Base-by-base conservation (phyloP, 1,284 basidiomycete species). In the Athelia psychrophila region DNA sequence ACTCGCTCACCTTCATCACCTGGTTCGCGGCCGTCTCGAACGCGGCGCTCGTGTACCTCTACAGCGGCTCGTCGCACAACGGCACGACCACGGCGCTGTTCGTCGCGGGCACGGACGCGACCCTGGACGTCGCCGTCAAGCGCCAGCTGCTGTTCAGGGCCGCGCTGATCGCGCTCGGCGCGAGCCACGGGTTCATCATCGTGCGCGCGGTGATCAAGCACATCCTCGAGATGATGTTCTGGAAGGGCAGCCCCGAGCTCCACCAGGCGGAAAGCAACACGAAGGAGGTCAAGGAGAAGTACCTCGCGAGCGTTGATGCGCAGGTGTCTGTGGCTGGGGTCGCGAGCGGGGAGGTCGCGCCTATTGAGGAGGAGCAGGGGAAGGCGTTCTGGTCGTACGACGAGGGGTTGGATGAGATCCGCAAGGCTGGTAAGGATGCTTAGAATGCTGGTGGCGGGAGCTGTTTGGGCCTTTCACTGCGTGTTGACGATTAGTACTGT, bases 11-110 rank as follows among this genome's bases (percentile, higher is more conserved):
- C n/a, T 88, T 93, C 72, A 78, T 98, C 63, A 81, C 89, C 12
- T 97, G 93, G 93, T 74, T 96, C 48, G 85, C 86, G 2, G 86
- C 92, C 0, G 73, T 96, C 46, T 91, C 88, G 22, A 95, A 94
- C 66, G 80, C 91, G 0, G 87, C 93, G 3, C 80, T 97, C 49
- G 87, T 95, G 46, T 92, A 91, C 70, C 82, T 94, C 59, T 94
- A 93, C 77, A 9, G 24, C 44, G 25, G 22, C 16, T 16, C 19
- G 16, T n/a, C 20, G 15, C n/a, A 22, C 16, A 24, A n/a, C 24
- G 44, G 25, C 15, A n/a, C 38, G 6, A 42, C 38, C 9, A n/a
- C 20, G 6, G 38, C 16, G 6, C 16, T 22, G 20, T 9, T 18
- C n/a, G 20, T 42, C 19, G 44, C 15, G 5, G 23, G 6, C 16